Base-by-base conservation (phyloP, 2,329 filamentous ascomycete genomes). In the Cercospora brassicicola region DNA sequence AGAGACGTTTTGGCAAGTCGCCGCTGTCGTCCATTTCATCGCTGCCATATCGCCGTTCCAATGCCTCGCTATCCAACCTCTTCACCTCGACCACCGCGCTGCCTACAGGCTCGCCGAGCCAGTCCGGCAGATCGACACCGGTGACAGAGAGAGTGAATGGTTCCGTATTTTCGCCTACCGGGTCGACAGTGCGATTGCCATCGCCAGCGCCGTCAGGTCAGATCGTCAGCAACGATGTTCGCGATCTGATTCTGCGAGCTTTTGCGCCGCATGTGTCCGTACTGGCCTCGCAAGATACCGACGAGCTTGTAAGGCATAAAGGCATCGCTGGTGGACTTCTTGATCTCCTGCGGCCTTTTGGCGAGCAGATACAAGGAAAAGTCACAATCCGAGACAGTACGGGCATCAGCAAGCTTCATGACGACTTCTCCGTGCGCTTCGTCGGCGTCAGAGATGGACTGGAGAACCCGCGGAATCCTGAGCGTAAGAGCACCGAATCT, bases 181-280 rank as follows among this genome's bases (percentile, higher is more conserved):
- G 77, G 0, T 64, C 78, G 68, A 78, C 79, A 66, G 78, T 81
- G 9, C 75, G 78, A 4, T 81, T 81, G 33, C 80, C 81, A 8
- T 79, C 76, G 23, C 78, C 76, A 69, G 69, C 74, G 75, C 65
- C 76, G 71, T 55, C 83, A 81, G 74, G 83, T 78, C 59, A 76
- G 74, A 11, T 83, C 7, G 85, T 57, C 13, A 72, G 69, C 60
- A 72, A 88, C 70, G 87, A 89, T 75, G 82, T 85, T 61, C 81
- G 86, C 65, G 84, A 85, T 33, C 82, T 97, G 60, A 90, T 98
- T 53, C 84, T 96, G 64, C 90, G 90, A 67, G 90, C 93, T 2
- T 97, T 97, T 78, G 92, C 94, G 13, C 96, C 95, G 0, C 91
- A 95, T 71, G 88, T 99, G 56, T 92, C 91, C 6, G 88, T 99